Evolutionary conservation across 345 rosid genomes (phyloP).

Genomic region (Gossypium turneri): DNA sequence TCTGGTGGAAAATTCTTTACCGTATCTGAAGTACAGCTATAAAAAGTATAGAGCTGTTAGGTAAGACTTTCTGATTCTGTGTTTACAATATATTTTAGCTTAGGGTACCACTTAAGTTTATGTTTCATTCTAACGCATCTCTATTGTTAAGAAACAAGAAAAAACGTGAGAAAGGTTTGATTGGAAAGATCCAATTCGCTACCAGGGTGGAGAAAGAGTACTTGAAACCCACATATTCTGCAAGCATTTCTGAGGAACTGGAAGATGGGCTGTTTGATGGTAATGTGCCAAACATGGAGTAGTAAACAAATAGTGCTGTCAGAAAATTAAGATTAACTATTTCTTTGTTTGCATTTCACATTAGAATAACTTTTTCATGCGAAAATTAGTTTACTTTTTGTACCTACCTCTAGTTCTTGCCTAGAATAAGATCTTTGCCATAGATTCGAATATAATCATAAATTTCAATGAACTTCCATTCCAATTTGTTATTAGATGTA

Average conservation of each 20-base stretch:
- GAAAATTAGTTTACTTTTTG: too few species aligned
- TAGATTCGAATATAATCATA: not conserved
- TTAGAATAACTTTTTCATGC: too few species aligned
- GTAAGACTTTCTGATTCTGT: slow-evolving; percentile 28
- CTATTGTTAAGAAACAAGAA: slow-evolving; percentile 55
- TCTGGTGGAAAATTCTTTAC: slow-evolving; percentile 67
- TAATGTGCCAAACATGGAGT: slow-evolving; percentile 25
- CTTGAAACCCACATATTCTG: slow-evolving; percentile 75
- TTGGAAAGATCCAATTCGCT: slow-evolving; percentile 52
- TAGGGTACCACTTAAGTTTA: not conserved
- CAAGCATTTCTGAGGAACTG: slow-evolving; percentile 75
- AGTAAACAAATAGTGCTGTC: not conserved
- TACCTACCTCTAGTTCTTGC: too few species aligned
- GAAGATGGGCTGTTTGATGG: slow-evolving; percentile 97
- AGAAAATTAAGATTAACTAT: not conserved
- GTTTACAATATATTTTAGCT: not conserved
- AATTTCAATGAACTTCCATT: not conserved
- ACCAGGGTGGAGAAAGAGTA: slow-evolving; percentile 92
- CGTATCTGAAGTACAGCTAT: slow-evolving; percentile 77
- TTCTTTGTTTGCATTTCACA: too few species aligned
- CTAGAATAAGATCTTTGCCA: too few species aligned
- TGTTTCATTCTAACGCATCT: slow-evolving; percentile 1
- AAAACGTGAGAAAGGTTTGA: slow-evolving; percentile 42
- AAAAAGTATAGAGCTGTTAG: slow-evolving; percentile 65
- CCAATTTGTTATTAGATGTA: not conserved